Conservation (phyloP, 1,284 basidiomycete species). For the Peniophora sp. region DNA sequence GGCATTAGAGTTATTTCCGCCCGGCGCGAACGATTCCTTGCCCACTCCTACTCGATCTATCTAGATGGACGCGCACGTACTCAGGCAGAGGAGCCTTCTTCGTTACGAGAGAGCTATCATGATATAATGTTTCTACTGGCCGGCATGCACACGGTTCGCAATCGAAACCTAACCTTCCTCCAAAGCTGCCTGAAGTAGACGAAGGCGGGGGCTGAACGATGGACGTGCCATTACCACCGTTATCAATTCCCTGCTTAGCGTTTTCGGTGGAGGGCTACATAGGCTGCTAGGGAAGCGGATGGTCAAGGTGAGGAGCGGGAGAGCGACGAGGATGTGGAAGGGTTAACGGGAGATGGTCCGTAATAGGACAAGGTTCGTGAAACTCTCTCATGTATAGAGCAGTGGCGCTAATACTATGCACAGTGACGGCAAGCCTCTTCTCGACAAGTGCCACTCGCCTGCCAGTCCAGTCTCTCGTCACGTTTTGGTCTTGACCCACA, state of each 20-base stretch:
- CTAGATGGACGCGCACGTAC: slow-evolving; percentile 57
- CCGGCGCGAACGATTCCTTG: slow-evolving; percentile 45
- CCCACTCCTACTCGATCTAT: slow-evolving; percentile 46
- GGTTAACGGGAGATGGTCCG: too few relatives aligned
- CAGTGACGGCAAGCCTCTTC: too few relatives aligned
- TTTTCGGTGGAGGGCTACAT: slow-evolving; percentile 56
- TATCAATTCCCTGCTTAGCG: slow-evolving; percentile 62
- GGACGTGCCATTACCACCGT: slow-evolving; percentile 59
- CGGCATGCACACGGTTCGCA: slow-evolving; percentile 65
- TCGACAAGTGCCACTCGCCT: too few relatives aligned
- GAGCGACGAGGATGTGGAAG: slow-evolving; percentile 71
- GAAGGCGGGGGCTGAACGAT: slow-evolving; percentile 41
- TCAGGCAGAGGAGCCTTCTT: slow-evolving; percentile 36
- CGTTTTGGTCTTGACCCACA: too few relatives aligned
- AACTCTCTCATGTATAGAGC: too few relatives aligned
- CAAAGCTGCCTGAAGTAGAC: slow-evolving; percentile 32
- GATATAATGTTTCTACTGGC: slow-evolving; percentile 69
- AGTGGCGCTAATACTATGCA: too few relatives aligned
- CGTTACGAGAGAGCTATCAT: slow-evolving; percentile 46
- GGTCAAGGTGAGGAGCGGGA: slow-evolving; percentile 51
- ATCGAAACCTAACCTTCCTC: slow-evolving; percentile 47
- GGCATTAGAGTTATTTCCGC: slow-evolving; percentile 3
- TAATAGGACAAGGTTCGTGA: too few relatives aligned
- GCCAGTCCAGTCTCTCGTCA: too few relatives aligned
- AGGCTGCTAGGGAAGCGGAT: slow-evolving; percentile 66